These are phyloP conservation scores for Ceratocystis papillata DNA, from an alignment of 2,329 filamentous ascomycete genomes.

Conservation along the genomic window DNA sequence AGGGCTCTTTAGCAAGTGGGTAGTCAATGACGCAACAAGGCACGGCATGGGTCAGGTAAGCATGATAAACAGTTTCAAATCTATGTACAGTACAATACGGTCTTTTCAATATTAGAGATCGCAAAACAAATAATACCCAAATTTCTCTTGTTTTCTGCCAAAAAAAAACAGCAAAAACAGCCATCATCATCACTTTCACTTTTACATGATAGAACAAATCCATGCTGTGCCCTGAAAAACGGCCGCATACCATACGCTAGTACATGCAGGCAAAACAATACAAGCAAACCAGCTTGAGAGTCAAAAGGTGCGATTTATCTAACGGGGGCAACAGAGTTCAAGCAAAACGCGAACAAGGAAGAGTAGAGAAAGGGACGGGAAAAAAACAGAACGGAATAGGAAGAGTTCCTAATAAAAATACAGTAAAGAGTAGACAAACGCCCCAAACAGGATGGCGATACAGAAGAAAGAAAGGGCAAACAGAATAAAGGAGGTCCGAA, in stretches of 20 bases:
- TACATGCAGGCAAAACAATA: neutral
- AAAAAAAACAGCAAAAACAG: neutral
- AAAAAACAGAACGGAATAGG: neutral
- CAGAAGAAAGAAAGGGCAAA: neutral
- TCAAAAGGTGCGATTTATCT: neutral
- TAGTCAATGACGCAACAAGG: no score
- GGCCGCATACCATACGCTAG: neutral
- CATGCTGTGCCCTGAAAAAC: neutral
- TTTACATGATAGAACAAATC: neutral
- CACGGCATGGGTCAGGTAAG: neutral
- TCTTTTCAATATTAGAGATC: no score
- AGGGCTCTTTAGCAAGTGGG: neutral
- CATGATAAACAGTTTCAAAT: neutral
- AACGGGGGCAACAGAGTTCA: neutral
- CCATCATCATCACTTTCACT: neutral
- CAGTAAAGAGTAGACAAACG: neutral
- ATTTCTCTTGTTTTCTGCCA: no score
- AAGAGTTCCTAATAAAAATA: constrained; percentile 7
- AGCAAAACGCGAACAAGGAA: neutral
- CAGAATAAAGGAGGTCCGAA: neutral
- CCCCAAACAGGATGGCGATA: neutral
- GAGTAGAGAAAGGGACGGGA: neutral
- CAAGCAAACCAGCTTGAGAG: neutral
- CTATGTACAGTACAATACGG: no score
- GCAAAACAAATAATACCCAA: neutral